Evolutionary conservation across 352 stramenopile genomes (phyloP).

Genomic region (Peronospora belbahrii): DNA sequence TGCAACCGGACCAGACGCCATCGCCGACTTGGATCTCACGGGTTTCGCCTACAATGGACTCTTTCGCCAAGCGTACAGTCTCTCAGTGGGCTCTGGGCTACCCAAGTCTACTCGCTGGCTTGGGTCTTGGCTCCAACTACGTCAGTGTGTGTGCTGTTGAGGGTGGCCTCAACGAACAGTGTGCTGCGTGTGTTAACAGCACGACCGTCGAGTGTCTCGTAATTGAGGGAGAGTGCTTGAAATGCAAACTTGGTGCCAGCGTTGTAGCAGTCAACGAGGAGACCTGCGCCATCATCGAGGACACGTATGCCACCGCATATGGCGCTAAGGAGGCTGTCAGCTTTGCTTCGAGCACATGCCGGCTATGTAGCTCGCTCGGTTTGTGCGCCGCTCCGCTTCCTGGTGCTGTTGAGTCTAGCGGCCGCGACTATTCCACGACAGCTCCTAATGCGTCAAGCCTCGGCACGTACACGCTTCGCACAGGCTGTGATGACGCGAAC

Average conservation of each 20-base stretch:
- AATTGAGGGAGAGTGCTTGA: conserved; percentile 40
- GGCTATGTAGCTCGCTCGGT: conserved; percentile 28
- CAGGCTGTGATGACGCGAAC: conserved; percentile 49
- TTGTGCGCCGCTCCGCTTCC: conserved; percentile 52
- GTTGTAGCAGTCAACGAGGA: conserved; percentile 40
- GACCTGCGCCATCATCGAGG: conserved; percentile 33
- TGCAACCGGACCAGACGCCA: conserved; percentile 20
- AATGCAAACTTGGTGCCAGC: conserved; percentile 28
- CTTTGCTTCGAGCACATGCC: conserved; percentile 33
- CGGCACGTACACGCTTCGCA: conserved; percentile 34
- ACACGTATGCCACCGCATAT: conserved; percentile 34
- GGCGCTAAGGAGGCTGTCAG: conserved; percentile 26
- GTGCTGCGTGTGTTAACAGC: conserved; percentile 29
- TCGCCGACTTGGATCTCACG: conserved; percentile 31
- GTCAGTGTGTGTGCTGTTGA: conserved; percentile 26
- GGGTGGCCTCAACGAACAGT: conserved; percentile 37
- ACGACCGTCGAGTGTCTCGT: conserved; percentile 25
- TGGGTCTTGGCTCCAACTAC: conserved; percentile 44
- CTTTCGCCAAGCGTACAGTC: conserved; percentile 40
- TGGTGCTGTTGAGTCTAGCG: conserved; percentile 42
- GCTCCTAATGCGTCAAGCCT: conserved; percentile 22
- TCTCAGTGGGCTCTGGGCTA: conserved; percentile 45
- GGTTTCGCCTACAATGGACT: conserved; percentile 53
- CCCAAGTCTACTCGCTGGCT: conserved; percentile 41
- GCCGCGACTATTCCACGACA: conserved; percentile 37